Percentiles rank a stretch among this genome's conserved stretches.
Evolutionary conservation across 495 filamentous ascomycete genomes (phyloP).

Genomic region (Letharia lupina): DNA sequence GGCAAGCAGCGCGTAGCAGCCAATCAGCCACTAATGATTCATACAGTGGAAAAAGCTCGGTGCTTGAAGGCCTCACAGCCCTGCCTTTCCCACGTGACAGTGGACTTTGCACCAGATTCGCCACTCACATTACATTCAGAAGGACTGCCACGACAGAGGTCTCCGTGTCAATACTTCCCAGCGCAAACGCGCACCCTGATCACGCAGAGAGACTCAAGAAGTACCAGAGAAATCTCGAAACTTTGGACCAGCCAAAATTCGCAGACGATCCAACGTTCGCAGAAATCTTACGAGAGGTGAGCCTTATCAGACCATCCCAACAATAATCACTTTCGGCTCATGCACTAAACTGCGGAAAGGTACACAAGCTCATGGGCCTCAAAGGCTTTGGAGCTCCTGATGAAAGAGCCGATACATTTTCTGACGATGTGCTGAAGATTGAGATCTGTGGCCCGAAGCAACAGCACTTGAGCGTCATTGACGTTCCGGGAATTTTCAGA

Average conservation of each 20-base stretch:
- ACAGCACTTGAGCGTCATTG: conserved; percentile 43
- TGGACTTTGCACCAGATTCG: conserved; percentile 37
- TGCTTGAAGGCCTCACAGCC: conserved; percentile 34
- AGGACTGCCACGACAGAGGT: conserved; percentile 26
- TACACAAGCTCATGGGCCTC: background rate
- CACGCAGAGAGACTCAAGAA: background rate
- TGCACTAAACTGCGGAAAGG: background rate
- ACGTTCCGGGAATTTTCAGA: conserved; percentile 46
- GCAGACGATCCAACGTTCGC: background rate
- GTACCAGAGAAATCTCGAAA: background rate
- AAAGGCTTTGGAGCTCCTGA: conserved; percentile 12
- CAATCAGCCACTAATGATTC: conserved; percentile 29
- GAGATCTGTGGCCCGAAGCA: conserved; percentile 42
- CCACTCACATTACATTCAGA: conserved; percentile 42
- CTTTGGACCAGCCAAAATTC: background rate
- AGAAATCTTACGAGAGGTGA: background rate
- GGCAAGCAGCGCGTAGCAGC: conserved; percentile 9
- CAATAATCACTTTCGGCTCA: background rate
- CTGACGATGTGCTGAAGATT: conserved; percentile 41
- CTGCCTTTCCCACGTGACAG: conserved; percentile 33
- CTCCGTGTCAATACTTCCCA: background rate
- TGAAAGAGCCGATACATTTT: conserved; percentile 29
- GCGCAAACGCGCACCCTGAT: background rate
- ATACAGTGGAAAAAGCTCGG: conserved; percentile 32
- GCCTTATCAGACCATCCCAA: background rate